Percentiles rank a stretch among this genome's conserved stretches.
phyloP scores from a whole-genome alignment of 192 early-diverging fungal genomes.

The Backusella mclennaniae region DNA sequence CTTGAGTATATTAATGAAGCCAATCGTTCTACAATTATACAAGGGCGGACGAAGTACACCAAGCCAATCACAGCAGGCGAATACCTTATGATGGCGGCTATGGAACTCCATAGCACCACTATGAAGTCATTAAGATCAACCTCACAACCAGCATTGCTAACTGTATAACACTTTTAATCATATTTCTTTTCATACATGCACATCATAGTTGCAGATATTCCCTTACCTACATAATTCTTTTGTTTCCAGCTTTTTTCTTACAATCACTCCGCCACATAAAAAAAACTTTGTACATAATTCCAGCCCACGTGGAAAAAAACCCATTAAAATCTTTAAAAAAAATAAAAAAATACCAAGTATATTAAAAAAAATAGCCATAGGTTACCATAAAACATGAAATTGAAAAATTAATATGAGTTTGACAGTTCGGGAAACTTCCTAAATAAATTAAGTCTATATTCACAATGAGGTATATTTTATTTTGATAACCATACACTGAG shows the following conservation, averaged over 20 bases:
- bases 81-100: slow-evolving; percentile 18
- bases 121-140: neutral
- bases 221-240: neutral
- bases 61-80: slow-evolving; percentile 31
- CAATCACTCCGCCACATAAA: neutral
- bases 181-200: neutral
- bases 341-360: neutral
- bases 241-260: neutral
- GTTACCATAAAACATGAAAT: neutral
- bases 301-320: neutral
- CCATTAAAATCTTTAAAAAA: neutral
- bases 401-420: neutral
- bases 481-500: neutral
- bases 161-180: neutral
- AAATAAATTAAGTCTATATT: neutral
- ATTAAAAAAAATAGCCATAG: neutral
- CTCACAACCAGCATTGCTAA: neutral
- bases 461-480: neutral
- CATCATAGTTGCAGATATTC: neutral
- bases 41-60: slow-evolving; percentile 30
- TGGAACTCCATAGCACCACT: slow-evolving; percentile 23
- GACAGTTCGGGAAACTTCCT: neutral
- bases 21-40: slow-evolving; percentile 30
- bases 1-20: slow-evolving; percentile 28
- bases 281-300: neutral